Evolutionary conservation across 1,139 yeast species (phyloP).

Genomic region (Saccharomyces hybrid): DNA sequence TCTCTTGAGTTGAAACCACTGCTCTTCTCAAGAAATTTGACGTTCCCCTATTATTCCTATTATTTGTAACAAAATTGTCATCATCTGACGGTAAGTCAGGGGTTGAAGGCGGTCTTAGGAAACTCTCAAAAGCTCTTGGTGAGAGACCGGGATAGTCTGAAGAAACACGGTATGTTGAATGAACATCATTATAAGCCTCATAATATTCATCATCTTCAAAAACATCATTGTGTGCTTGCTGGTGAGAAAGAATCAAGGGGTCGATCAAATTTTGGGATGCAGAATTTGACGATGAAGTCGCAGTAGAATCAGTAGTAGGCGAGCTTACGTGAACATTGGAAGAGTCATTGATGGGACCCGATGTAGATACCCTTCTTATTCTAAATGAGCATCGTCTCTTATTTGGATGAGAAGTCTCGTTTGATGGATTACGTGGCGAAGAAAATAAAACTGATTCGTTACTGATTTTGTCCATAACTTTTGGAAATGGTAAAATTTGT

Average conservation of each 20-base stretch:
- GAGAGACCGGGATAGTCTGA: neutral
- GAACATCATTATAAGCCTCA: slow-evolving; percentile 18
- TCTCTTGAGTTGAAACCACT: slow-evolving; percentile 7
- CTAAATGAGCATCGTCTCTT: slow-evolving; percentile 15
- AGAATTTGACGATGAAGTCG: neutral
- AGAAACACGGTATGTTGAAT: slow-evolving; percentile 1
- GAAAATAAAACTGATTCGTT: slow-evolving; percentile 6
- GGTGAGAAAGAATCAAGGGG: neutral
- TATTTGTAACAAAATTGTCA: slow-evolving; percentile 1
- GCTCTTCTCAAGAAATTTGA: slow-evolving; percentile 1
- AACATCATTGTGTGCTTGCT: slow-evolving; percentile 3
- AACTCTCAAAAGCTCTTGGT: slow-evolving; percentile 4
- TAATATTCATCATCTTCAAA: slow-evolving; percentile 18
- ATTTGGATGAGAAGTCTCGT: neutral
- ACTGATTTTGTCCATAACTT: slow-evolving; percentile 19
- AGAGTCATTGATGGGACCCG: slow-evolving; percentile 16
- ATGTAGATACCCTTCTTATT: slow-evolving; percentile 29
- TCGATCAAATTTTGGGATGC: neutral
- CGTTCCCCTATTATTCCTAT: slow-evolving; percentile 4
- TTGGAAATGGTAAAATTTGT: slow-evolving; percentile 29
- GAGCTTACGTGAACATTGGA: slow-evolving; percentile 9
- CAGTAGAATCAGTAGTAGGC: neutral
- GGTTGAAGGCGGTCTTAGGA: slow-evolving; percentile 2
- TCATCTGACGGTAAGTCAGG: slow-evolving; percentile 2
- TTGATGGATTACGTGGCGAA: neutral